phyloP scores from a whole-genome alignment of 2,329 filamentous ascomycete genomes.

The Fusarium pseudograminearum region DNA sequence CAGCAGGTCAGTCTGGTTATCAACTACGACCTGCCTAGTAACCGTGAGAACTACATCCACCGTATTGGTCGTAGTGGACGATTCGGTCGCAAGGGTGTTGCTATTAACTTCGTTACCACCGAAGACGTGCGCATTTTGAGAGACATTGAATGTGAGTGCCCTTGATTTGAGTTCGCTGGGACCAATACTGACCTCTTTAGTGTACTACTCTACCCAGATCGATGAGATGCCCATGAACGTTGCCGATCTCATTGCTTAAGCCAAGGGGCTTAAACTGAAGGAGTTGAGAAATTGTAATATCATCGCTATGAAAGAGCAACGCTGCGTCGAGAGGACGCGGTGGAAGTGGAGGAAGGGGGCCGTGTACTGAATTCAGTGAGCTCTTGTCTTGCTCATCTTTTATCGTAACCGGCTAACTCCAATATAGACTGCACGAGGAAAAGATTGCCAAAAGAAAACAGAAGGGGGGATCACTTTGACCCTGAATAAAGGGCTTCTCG shows the following conservation, averaged over 20 bases:
- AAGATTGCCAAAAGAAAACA: slow-evolving; percentile 25
- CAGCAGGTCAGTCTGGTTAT: slow-evolving; percentile 98
- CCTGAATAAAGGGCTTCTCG: slow-evolving; percentile 2
- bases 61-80: slow-evolving; percentile 95
- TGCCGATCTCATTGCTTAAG: slow-evolving; percentile 68
- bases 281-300: background rate
- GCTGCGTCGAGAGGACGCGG: slow-evolving; percentile 35
- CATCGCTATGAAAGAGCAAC: background rate
- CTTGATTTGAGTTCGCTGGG: background rate
- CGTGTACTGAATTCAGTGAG: slow-evolving; percentile 43
- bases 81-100: slow-evolving; percentile 97
- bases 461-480: slow-evolving; percentile 11
- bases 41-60: slow-evolving; percentile 99
- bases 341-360: slow-evolving; percentile 50
- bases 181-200: slow-evolving; percentile 59
- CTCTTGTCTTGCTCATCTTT: background rate
- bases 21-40: slow-evolving; percentile 98
- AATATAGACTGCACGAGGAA: slow-evolving; percentile 1
- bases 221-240: slow-evolving; percentile 99
- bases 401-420: background rate
- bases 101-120: slow-evolving; percentile 99
- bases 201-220: slow-evolving; percentile 96
- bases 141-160: slow-evolving; percentile 88
- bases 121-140: slow-evolving; percentile 97
- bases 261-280: no score